Conservation (phyloP, 768 basidiomycete genomes). For the Plicaturopsis crispa region DNA sequence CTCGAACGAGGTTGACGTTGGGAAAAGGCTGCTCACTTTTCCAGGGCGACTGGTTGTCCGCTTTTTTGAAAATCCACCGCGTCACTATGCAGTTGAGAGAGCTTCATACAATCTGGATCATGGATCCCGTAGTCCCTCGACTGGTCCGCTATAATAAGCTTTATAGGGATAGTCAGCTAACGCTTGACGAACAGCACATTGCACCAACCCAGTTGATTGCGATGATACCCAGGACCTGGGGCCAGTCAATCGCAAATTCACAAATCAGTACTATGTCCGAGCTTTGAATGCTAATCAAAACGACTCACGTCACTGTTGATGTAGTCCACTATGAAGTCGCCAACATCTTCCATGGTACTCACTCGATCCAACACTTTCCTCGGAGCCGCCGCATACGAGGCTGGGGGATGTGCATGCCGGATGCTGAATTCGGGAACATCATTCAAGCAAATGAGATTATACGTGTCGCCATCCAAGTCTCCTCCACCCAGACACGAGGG, state of each 20-base stretch:
- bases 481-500: conserved; percentile 62
- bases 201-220: conserved; percentile 59
- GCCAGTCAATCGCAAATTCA: too few species aligned
- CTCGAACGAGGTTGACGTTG: too few species aligned
- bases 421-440: conserved; percentile 27
- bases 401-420: conserved; percentile 24
- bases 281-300: not conserved
- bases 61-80: conserved; percentile 67
- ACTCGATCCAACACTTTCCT: conserved; percentile 36
- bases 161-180: too few species aligned
- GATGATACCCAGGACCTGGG: conserved; percentile 53
- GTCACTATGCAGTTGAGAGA: conserved; percentile 52
- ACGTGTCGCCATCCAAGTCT: conserved; percentile 61
- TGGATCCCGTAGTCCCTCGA: conserved; percentile 32
- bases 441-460: conserved; percentile 41
- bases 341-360: conserved; percentile 57
- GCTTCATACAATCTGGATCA: conserved; percentile 40
- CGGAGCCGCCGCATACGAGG: conserved; percentile 38
- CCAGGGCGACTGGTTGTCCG: conserved; percentile 33
- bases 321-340: conserved; percentile 64
- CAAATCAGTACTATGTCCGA: conserved; percentile 3
- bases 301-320: conserved; percentile 53
- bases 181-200: too few species aligned
- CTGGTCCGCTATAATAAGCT: conserved; percentile 58
- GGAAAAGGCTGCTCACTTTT: too few species aligned